phyloP scores from a whole-genome alignment of 2,329 filamentous ascomycete genomes.

The Diaporthe vexans region DNA sequence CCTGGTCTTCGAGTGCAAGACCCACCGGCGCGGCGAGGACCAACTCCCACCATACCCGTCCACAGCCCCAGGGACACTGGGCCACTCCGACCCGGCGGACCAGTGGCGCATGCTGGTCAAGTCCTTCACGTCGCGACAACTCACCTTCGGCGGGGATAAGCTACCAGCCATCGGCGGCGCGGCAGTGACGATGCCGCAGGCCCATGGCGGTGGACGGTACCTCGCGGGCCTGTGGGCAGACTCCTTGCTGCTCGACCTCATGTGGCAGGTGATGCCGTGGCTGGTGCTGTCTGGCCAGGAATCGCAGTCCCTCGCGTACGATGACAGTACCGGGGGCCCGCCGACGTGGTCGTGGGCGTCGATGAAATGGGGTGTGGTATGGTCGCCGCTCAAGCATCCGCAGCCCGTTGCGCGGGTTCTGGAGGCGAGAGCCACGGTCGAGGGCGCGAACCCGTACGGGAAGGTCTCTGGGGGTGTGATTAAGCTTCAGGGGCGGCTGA shows the following conservation, averaged over 20 bases:
- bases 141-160: constrained; percentile 1
- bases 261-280: constrained; percentile 31
- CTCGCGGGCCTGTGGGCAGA: neutral
- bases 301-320: constrained; percentile 4
- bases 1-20: constrained; percentile 2
- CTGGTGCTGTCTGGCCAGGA: constrained; percentile 8
- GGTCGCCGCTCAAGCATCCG: constrained; percentile 1
- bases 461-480: neutral
- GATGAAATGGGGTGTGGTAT: constrained; percentile 15
- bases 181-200: constrained; percentile 17
- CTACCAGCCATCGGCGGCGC: neutral
- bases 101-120: constrained; percentile 30
- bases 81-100: neutral
- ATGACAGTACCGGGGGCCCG: neutral
- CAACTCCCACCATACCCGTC: neutral
- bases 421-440: neutral
- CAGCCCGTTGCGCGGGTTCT: neutral
- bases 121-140: constrained; percentile 16
- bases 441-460: constrained; percentile 14
- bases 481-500: constrained; percentile 1
- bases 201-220: neutral
- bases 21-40: constrained; percentile 19
- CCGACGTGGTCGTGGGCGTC: constrained; percentile 29
- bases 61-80: neutral
- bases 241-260: constrained; percentile 5